phyloP scores from a whole-genome alignment of 495 filamentous ascomycete species.

The Hypoxylon crocopeplum region DNA sequence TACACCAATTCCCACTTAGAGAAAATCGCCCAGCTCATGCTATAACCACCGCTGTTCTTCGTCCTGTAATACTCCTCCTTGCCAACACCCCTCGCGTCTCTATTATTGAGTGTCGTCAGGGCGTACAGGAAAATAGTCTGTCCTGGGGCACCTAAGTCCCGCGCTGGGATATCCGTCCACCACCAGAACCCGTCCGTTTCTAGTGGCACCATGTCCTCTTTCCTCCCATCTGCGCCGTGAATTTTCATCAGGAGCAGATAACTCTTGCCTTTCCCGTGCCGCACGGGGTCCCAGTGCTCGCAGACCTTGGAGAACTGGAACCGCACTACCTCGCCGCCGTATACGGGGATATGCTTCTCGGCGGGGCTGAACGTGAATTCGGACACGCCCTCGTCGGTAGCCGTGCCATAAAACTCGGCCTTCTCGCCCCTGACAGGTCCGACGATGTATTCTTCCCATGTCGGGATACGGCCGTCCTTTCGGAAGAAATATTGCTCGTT shows the following conservation, averaged over 20 bases:
- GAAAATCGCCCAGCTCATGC: conserved; percentile 67
- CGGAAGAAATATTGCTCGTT: conserved; percentile 74
- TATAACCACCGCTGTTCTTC: conserved; percentile 60
- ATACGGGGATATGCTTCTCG: conserved; percentile 62
- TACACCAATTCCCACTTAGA: conserved; percentile 70
- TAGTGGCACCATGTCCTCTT: conserved; percentile 69
- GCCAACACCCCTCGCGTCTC: conserved; percentile 72
- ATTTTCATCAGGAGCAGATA: conserved; percentile 71
- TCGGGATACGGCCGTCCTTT: conserved; percentile 51
- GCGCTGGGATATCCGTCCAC: conserved; percentile 74
- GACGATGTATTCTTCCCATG: conserved; percentile 82
- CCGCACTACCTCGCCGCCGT: conserved; percentile 57
- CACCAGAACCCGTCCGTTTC: conserved; percentile 71
- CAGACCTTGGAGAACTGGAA: conserved; percentile 81
- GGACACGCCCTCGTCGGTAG: conserved; percentile 67
- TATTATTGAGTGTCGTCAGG: conserved; percentile 67
- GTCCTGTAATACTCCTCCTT: conserved; percentile 67
- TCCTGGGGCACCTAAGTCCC: conserved; percentile 71
- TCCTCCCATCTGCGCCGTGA: conserved; percentile 69
- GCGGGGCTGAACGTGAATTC: conserved; percentile 66
- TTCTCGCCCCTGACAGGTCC: conserved; percentile 56
- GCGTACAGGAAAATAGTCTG: conserved; percentile 68
- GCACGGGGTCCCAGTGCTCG: conserved; percentile 75
- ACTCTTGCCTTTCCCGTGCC: conserved; percentile 66
- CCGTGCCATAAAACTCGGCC: conserved; percentile 58